Percentiles rank a stretch among this genome's conserved stretches.
Conservation (phyloP, 257 asterid species). For the Jasminum sambac region DNA sequence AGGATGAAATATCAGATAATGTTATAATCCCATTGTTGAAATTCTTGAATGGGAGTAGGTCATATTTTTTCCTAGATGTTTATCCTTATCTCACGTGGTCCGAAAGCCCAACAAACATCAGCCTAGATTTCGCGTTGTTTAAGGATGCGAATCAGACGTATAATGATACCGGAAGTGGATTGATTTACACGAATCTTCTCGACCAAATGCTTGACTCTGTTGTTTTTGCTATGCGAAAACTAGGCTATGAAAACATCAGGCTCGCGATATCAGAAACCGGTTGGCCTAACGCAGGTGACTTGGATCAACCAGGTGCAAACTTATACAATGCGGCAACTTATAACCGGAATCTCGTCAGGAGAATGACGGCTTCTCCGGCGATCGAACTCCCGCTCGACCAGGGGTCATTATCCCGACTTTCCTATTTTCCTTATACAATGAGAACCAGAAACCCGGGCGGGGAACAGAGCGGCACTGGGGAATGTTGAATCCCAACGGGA, state of each 20-base stretch:
- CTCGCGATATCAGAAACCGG: slow-evolving; percentile 70
- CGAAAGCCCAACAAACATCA: slow-evolving; percentile 30
- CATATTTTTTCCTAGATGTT: slow-evolving; percentile 56
- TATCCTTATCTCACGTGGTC: slow-evolving; percentile 73
- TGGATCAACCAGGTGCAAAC: slow-evolving; percentile 68
- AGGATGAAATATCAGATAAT: slow-evolving; percentile 40
- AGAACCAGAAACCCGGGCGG: slow-evolving; percentile 56
- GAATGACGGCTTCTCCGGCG: slow-evolving; percentile 40
- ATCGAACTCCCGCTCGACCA: slow-evolving; percentile 72
- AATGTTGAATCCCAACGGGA: slow-evolving; percentile 40
- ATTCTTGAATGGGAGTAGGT: slow-evolving; percentile 52
- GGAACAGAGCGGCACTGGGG: slow-evolving; percentile 86
- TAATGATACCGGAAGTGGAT: slow-evolving; percentile 48
- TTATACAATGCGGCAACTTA: slow-evolving; percentile 65
- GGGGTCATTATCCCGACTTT: slow-evolving; percentile 52
- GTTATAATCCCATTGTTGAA: slow-evolving; percentile 47
- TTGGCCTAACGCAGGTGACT: slow-evolving; percentile 80
- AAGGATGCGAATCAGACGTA: slow-evolving; percentile 30
- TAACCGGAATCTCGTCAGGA: slow-evolving; percentile 49
- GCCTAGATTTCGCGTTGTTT: slow-evolving; percentile 59
- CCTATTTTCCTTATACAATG: slow-evolving; percentile 61
- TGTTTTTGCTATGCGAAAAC: slow-evolving; percentile 50
- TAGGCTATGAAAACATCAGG: slow-evolving; percentile 41
- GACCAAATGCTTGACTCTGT: slow-evolving; percentile 79
- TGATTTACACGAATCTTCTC: slow-evolving; percentile 54